Base-by-base conservation (phyloP, 805 yeast genomes). In the Lachancea kluyveri region DNA sequence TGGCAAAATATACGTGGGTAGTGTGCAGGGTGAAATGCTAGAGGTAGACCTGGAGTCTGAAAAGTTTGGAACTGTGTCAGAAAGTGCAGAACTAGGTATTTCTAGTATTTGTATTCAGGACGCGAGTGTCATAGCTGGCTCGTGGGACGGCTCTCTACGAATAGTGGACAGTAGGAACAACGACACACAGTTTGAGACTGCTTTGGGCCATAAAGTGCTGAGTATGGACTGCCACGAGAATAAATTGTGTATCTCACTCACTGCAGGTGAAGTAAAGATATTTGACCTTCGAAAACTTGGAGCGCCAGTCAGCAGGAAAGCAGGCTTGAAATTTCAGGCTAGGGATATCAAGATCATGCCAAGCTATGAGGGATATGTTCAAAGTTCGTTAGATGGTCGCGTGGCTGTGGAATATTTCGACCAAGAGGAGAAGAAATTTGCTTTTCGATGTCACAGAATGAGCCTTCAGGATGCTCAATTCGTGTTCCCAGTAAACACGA, bases 321-420 rank as follows among this genome's bases (percentile, higher is more conserved):
- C 78, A 22, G 84, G 88, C 0, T 62, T 84, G 31, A 74, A 74
- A 44, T 74, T 73, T 47, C 87, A 81, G 54, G 72, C 79, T 2
- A 62, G 77, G 28, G 70, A 70, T 15, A 45, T 83, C 21, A 65
- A 64, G 40, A 60, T 75, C 22, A 66, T 76, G 43, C 80, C 82
- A 0, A 58, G 65, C 33, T 67, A 67, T 3, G 52, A 60, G 41
- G 92, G 79, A 6, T 79, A 71, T 51, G 85, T 79, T 0, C 67
- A 77, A 19, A 65, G 85, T 17, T 77, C 90, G 1, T 65, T 85
- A n/a, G 94, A 84, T 46, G 95, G 95, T 0, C 62, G 94, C 17
- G 86, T 81, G 1, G 77, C 87, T 0, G 71, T 85, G 17, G 90
- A 84, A 40, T 77, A 67, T 45, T 72, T 78, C 33, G 68, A 73